phyloP scores from a whole-genome alignment of 805 yeast genomes.

The Kodamaea restingae region DNA sequence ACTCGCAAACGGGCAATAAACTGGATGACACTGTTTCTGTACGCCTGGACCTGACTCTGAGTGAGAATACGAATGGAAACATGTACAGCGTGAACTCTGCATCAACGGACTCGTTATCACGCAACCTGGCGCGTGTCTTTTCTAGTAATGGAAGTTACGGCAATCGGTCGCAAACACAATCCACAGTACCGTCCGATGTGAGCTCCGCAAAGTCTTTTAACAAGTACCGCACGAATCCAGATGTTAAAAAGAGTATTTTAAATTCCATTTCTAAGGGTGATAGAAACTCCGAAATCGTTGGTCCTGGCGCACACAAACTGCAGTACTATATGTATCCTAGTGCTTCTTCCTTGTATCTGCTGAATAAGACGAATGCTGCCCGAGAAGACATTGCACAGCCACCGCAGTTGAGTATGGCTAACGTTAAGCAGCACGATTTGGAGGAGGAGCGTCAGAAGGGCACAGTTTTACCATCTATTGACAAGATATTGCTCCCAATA shows the following conservation, averaged over 20 bases:
- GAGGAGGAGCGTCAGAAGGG: conserved; percentile 1
- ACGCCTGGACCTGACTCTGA: conserved; percentile 3
- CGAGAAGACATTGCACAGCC: no score
- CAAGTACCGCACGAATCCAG: neutral
- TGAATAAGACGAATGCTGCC: neutral
- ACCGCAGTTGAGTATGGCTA: conserved; percentile 6
- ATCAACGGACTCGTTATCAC: neutral
- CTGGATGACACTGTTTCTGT: conserved; percentile 1
- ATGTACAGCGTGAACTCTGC: neutral
- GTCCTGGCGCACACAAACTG: no score
- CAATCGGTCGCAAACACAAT: neutral
- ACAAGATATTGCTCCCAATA: neutral
- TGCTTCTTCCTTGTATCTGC: conserved; percentile 12
- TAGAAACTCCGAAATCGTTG: no score
- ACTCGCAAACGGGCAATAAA: neutral
- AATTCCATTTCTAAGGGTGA: no score
- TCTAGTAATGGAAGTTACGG: neutral
- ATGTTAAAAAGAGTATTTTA: no score
- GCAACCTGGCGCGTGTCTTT: neutral
- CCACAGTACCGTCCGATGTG: neutral
- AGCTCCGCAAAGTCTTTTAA: neutral
- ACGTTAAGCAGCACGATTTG: conserved; percentile 8
- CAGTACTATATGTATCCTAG: conserved; percentile 23
- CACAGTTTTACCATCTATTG: conserved; percentile 3
- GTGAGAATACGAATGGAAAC: neutral